phyloP scores from a whole-genome alignment of 305 asterid genomes.

The Stenogyne calaminthoides region DNA sequence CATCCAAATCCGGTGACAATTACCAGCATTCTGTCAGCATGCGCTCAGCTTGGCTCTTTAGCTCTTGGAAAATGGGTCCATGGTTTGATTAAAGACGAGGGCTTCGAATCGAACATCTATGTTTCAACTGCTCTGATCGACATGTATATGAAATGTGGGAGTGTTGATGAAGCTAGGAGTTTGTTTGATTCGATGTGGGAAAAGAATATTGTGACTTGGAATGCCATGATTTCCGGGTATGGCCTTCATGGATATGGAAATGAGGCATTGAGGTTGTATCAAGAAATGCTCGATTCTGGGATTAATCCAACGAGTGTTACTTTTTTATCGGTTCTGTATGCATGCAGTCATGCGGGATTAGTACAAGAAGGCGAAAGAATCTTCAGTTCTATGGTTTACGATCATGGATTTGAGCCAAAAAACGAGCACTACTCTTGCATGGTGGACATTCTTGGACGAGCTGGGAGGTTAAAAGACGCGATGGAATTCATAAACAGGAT shows the following conservation, averaged over 20 bases:
- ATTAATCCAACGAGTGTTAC: conserved; percentile 61
- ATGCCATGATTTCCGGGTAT: conserved; percentile 79
- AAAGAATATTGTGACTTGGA: conserved; percentile 79
- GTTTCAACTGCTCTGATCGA: conserved; percentile 77
- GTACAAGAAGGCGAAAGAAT: conserved; percentile 70
- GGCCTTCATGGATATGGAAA: conserved; percentile 81
- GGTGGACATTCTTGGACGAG: conserved; percentile 85
- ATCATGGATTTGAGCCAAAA: conserved; percentile 56
- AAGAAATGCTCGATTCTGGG: conserved; percentile 53
- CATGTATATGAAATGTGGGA: conserved; percentile 89
- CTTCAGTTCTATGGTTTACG: conserved; percentile 57
- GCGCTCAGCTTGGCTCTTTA: conserved; percentile 84
- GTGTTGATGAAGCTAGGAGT: conserved; percentile 60
- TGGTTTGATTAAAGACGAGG: conserved; percentile 53
- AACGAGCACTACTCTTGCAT: conserved; percentile 81
- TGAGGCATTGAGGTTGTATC: conserved; percentile 54
- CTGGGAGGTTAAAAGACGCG: conserved; percentile 68
- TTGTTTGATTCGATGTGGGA: conserved; percentile 54
- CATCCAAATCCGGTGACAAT: conserved; percentile 72
- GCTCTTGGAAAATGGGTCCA: conserved; percentile 80
- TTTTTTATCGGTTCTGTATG: conserved; percentile 65
- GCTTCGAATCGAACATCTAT: conserved; percentile 55
- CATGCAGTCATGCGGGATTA: conserved; percentile 90
- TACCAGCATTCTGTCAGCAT: conserved; percentile 81
- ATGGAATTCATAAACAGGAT: conserved; percentile 56